Conservation (phyloP, 108 stramenopile genomes). For the Phaeodactylum tricornutum region DNA sequence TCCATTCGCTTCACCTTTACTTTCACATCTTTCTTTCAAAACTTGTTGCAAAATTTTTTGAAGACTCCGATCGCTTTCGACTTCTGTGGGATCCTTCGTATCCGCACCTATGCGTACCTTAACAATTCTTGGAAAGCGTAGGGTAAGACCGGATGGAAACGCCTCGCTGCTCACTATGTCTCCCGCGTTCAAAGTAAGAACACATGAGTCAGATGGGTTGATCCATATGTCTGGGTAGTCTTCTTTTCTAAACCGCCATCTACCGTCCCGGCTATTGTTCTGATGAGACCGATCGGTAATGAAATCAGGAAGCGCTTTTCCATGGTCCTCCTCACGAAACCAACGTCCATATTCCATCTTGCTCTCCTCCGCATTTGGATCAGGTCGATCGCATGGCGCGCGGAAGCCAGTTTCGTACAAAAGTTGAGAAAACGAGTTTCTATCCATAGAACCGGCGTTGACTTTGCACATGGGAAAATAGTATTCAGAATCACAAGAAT, state of each 20-base stretch:
- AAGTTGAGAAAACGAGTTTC: conserved; percentile 20
- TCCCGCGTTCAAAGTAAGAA: conserved; percentile 58
- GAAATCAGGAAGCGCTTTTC: conserved; percentile 48
- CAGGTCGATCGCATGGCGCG: too few relatives aligned
- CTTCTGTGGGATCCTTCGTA: conserved; percentile 33
- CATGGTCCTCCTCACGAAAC: conserved; percentile 35
- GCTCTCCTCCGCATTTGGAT: conserved; percentile 21
- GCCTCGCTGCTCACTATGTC: conserved; percentile 44
- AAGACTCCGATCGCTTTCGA: conserved; percentile 26
- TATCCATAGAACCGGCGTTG: conserved; percentile 23
- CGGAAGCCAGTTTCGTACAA: conserved; percentile 41
- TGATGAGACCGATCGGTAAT: conserved; percentile 51
- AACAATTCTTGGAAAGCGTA: conserved; percentile 69
- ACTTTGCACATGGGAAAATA: conserved; percentile 54
- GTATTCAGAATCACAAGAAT: conserved; percentile 30
- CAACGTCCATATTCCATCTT: conserved; percentile 45
- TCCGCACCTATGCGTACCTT: conserved; percentile 41
- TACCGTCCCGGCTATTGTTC: conserved; percentile 28
- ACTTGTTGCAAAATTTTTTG: conserved; percentile 28
- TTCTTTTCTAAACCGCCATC: conserved; percentile 44
- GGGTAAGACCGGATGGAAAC: conserved; percentile 51
- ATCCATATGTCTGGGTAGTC: conserved; percentile 59
- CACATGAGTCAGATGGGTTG: conserved; percentile 65
- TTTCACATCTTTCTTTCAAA: conserved; percentile 18
- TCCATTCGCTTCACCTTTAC: neutral